Base-by-base conservation (phyloP, 2,329 filamentous ascomycete genomes). In the Trichoderma pleuroti region DNA sequence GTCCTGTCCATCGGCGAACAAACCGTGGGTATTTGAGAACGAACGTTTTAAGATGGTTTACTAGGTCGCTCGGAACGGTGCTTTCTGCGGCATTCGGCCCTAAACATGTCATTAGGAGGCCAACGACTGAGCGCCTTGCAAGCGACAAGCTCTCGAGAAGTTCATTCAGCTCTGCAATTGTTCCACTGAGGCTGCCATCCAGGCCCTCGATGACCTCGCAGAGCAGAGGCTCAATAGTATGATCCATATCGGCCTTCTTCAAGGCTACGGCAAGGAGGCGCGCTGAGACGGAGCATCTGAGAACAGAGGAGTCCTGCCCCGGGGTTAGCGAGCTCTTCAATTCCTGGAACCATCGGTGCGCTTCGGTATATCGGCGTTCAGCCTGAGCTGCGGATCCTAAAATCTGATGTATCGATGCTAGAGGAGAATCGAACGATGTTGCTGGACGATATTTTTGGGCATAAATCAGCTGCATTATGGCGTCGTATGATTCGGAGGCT, bases 21-120 rank as follows among this genome's bases (percentile, higher is more conserved):
- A 91, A 89, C 3, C 88, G 84, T 14, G 89, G 89, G 72, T 88
- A 86, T 68, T 87, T 84, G 34, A 87, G 81, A 28, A 91, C 81
- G 59, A 91, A 84, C 0, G 83, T 81, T 74, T 89, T 87, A 9
- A 90, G 82, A n/a, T 85, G 81, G 1, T 76, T 74, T 34, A 76
- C 54, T 3, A 84, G 76, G 21, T 65, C 70, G 3, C 71, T 36
- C 0, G 74, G 70, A 2, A 72, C 73, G 2, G 71, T 60, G n/a
- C 71, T 70, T 4, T 62, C 69, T 2, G 65, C 72, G 36, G 72
- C 46, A 2, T 72, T 74, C 1, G 74, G 70, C 16, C 76, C 76
- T 30, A 77, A 71, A 11, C 74, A 75, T 9, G 73, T 76, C 72
- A 80, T 78, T 5, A 91, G 77, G 6, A 87, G 72, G 2, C 82